Evolutionary conservation across 345 rosid genomes (phyloP), one percentile per base, ranked within the genome.

Genomic region (Lepidium aucheri): DNA sequence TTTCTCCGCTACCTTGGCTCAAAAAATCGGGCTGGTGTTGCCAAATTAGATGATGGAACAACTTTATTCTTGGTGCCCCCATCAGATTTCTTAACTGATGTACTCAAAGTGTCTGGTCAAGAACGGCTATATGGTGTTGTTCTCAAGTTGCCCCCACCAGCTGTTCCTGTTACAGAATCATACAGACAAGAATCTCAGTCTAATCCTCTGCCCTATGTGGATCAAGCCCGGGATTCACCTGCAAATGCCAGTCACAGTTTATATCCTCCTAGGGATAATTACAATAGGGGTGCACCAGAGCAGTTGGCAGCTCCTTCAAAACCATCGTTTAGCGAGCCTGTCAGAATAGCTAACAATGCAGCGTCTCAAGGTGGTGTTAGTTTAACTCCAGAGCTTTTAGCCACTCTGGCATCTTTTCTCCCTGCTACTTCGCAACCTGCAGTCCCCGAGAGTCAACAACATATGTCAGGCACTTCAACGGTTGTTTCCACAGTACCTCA

Each of bases 21-120:
- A 8, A 95, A 87, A 65, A 73, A 89, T 41, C 94, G 99, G 65
- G 99, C 99, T 6, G 99, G 97, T 36, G 99, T 95, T 76, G 99
- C 96, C 11, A 91, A 90, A 77, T 82, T 95, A 42, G 93, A 83
- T 63, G 96, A 91, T 67, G 97, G 99, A 52, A 91, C 91, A 8
- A 90, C 93, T n/a, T 72, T 94, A 43, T 95, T 95, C 63, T 76
- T 95, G 80, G 96, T 95, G 28, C 97, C 99, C 66, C 99, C 99
- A 15, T 95, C 99, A 46, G 95, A 87, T 56, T 95, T 95, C 76
- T 81, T 95, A 60, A 79, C 88, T 11, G 82, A 82, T 17, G 89
- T 95, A 47, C 81, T 95, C 77, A 80, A 86, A 69, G 92, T 91
- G 35, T 14, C 60, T 2, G 96, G 93, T 35, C 97, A 88, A 17